phyloP scores from a whole-genome alignment of 352 stramenopile genomes.

The Phytopythium kandeliae region DNA sequence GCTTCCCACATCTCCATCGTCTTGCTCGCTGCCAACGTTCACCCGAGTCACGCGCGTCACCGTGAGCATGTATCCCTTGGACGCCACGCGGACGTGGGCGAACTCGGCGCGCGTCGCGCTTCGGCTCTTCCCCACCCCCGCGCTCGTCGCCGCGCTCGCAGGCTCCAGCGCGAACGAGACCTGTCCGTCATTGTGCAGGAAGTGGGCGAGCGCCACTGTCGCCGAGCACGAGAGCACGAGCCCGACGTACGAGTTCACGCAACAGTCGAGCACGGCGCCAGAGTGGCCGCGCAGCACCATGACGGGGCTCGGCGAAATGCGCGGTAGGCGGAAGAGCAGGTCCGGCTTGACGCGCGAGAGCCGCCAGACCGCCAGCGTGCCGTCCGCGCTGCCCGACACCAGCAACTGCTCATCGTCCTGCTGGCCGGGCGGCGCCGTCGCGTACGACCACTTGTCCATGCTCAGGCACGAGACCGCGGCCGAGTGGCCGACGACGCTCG shows the following conservation, averaged over 20 bases:
- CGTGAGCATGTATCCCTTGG: constrained; percentile 59
- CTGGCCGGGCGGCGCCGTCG: constrained; percentile 15
- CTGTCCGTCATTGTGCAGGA: constrained; percentile 62
- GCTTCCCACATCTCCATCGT: background rate
- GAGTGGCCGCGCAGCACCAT: constrained; percentile 60
- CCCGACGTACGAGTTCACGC: constrained; percentile 56
- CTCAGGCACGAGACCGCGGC: constrained; percentile 66
- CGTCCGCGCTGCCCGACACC: constrained; percentile 65
- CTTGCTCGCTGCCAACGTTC: background rate
- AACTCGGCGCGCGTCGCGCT: constrained; percentile 13
- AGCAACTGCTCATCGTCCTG: constrained; percentile 72
- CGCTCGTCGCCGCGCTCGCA: constrained; percentile 6
- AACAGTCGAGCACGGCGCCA: constrained; percentile 45
- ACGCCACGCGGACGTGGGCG: constrained; percentile 39
- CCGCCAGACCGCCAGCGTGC: constrained; percentile 61
- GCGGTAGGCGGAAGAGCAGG: constrained; percentile 63
- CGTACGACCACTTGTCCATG: constrained; percentile 54
- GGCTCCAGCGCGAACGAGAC: constrained; percentile 64
- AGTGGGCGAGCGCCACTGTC: constrained; percentile 52
- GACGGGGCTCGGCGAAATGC: constrained; percentile 60
- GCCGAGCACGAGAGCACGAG: constrained; percentile 61
- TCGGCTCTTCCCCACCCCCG: background rate
- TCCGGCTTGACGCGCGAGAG: constrained; percentile 70
- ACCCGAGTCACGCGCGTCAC: constrained; percentile 20
- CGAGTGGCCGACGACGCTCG: constrained; percentile 71